Conservation (phyloP, 768 basidiomycete genomes). For the Russula sp. region DNA sequence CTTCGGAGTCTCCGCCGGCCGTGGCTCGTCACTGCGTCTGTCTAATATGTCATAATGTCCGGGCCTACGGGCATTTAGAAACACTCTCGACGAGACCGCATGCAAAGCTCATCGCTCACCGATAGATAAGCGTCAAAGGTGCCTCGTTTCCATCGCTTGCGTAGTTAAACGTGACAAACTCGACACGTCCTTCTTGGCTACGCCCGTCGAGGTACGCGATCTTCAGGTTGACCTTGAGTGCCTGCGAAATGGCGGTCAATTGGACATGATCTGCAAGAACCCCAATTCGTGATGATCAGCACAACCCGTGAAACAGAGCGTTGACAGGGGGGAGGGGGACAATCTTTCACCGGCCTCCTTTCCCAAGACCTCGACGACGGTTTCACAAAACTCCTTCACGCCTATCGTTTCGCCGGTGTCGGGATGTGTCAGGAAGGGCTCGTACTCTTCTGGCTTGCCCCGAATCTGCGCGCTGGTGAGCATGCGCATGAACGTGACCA, state of each 20-base stretch:
- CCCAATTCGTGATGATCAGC: background rate
- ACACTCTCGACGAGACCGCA: background rate
- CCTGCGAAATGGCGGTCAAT: constrained; percentile 67
- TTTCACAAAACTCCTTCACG: constrained; percentile 62
- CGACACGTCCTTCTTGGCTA: constrained; percentile 40
- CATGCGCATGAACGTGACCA: constrained; percentile 75
- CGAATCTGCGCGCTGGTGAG: constrained; percentile 81
- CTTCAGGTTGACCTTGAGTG: constrained; percentile 56
- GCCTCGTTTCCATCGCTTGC: constrained; percentile 35
- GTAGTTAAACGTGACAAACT: constrained; percentile 60
- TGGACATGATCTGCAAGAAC: constrained; percentile 61
- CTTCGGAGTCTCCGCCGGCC: background rate
- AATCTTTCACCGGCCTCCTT: constrained; percentile 59
- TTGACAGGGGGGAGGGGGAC: background rate
- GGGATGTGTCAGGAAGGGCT: constrained; percentile 70
- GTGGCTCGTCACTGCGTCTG: constrained; percentile 24
- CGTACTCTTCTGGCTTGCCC: constrained; percentile 49
- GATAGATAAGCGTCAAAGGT: constrained; percentile 67
- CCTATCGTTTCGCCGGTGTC: constrained; percentile 54
- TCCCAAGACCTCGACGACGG: constrained; percentile 68
- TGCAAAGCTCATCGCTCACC: constrained; percentile 40
- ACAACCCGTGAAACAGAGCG: background rate
- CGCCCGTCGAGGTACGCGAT: constrained; percentile 79
- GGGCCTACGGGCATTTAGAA: constrained; percentile 42
- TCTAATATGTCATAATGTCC: constrained; percentile 82